Conservation (phyloP, 2,329 filamentous ascomycete genomes). For the Aspergillus quadrilineatus region DNA sequence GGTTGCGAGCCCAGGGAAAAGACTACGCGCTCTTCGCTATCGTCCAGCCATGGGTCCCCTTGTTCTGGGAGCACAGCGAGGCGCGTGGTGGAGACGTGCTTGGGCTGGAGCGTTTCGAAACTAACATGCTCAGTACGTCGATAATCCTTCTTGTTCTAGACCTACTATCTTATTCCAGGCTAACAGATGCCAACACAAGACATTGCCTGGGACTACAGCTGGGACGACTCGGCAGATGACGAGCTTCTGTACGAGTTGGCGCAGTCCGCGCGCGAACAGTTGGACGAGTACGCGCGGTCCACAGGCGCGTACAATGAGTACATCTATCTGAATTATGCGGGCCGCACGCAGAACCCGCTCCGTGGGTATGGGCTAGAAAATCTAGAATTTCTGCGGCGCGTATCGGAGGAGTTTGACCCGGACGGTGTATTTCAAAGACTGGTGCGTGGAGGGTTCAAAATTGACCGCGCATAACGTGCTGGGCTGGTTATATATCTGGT, state of each 20-base stretch:
- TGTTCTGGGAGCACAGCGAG: neutral
- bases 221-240: neutral
- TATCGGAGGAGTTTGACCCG: too few species aligned
- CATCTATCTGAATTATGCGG: too few species aligned
- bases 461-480: too few species aligned
- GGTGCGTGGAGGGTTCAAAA: too few species aligned
- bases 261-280: neutral
- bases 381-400: too few species aligned
- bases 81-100: neutral
- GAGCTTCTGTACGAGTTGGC: neutral
- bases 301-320: neutral
- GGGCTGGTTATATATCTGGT: too few species aligned
- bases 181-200: neutral
- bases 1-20: neutral
- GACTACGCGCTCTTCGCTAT: neutral
- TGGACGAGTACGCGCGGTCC: neutral
- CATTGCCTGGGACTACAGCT: neutral
- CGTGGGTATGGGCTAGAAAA: too few species aligned
- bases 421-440: too few species aligned
- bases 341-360: too few species aligned
- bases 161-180: too few species aligned
- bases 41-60: neutral
- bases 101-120: neutral
- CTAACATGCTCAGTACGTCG: neutral
- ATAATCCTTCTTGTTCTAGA: too few species aligned